Base-by-base conservation (phyloP, 768 basidiomycete genomes). In the Tricholoma bakamatsutake region DNA sequence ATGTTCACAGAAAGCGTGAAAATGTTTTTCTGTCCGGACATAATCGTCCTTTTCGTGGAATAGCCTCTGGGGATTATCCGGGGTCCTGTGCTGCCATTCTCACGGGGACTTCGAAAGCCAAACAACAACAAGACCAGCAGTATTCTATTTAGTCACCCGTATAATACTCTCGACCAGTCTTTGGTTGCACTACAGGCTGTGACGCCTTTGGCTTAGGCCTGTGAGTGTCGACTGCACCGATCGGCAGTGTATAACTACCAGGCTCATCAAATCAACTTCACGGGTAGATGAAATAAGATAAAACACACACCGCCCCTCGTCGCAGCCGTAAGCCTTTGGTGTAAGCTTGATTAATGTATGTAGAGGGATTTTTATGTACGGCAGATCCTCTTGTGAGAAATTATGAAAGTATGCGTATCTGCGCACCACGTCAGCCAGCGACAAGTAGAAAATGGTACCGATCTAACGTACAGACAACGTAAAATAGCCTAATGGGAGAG, bases 321-420 rank as follows among this genome's bases (percentile, higher is more conserved):
- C 94, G 74, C 96, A 98, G 37, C 97, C 97, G 68, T 98, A 99
- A 1, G 97, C 97, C 67, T 92, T 94, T 9, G 97, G 97, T 1
- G 96, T 98, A 46, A 99, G 80, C 73, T 98, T 98, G 70, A 99
- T 97, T 35, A 99, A 88, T 0, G 96, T 99, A 67, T 99, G 97
- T 54, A 96, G 71, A 0, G 94, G 94, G 46, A 98, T 94, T 75
- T 95, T 96, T 77, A 98, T 91, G 68, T 99, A 99, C 1, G 97
- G 97, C 33, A 99, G 78, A 66, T 98, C 94, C 21, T 81, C 90
- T 69, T 97, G 97, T 0, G 90, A 83, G 21, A 96, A 74, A 62
- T 95, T 82, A 69, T 93, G 89, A 75, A 98, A 98, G 74, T 99
- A 99, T 15, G 96, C 96, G 65, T 99, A 98, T 67, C 91, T 94